These are phyloP conservation scores for Ascochyta fabae DNA, from an alignment of 2,329 filamentous ascomycete species.

Conservation along the genomic window DNA sequence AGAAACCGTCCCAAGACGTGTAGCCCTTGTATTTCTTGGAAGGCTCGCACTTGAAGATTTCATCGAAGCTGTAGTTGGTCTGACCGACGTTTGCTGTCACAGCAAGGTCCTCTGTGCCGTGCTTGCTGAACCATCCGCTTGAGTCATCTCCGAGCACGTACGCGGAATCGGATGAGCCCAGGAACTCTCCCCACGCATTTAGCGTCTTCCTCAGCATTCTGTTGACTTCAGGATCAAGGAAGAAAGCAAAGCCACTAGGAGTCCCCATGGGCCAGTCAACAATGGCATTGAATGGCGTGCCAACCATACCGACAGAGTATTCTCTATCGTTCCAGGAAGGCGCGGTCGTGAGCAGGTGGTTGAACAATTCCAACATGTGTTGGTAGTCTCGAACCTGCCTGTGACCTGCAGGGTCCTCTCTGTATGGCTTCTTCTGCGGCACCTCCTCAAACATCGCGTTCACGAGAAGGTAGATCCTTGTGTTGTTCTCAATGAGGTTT, in stretches of 20 bases:
- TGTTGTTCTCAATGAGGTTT: conserved; percentile 67
- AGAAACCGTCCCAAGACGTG: conserved; percentile 74
- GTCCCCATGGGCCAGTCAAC: conserved; percentile 67
- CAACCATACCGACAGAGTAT: conserved; percentile 54
- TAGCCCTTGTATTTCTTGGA: conserved; percentile 63
- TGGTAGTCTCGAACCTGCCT: conserved; percentile 69
- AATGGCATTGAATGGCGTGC: conserved; percentile 63
- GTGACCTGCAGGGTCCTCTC: conserved; percentile 65
- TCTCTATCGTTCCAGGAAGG: conserved; percentile 52
- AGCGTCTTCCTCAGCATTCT: conserved; percentile 59
- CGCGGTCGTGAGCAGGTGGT: conserved; percentile 57
- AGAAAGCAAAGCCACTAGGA: conserved; percentile 60
- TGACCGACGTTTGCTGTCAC: conserved; percentile 27
- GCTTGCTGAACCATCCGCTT: conserved; percentile 51
- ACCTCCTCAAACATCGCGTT: conserved; percentile 72
- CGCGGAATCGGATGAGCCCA: conserved; percentile 42
- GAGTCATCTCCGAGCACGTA: conserved; percentile 47
- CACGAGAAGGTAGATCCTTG: conserved; percentile 71
- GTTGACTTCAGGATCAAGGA: conserved; percentile 62
- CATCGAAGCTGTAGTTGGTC: conserved; percentile 57
- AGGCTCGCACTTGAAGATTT: conserved; percentile 68
- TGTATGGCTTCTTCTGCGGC: conserved; percentile 66
- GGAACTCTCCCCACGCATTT: conserved; percentile 55
- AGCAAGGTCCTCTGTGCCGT: conserved; percentile 45
- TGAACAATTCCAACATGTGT: conserved; percentile 71